phyloP scores from a whole-genome alignment of 2,329 filamentous ascomycete genomes.

The Aureobasidium pullulans region DNA sequence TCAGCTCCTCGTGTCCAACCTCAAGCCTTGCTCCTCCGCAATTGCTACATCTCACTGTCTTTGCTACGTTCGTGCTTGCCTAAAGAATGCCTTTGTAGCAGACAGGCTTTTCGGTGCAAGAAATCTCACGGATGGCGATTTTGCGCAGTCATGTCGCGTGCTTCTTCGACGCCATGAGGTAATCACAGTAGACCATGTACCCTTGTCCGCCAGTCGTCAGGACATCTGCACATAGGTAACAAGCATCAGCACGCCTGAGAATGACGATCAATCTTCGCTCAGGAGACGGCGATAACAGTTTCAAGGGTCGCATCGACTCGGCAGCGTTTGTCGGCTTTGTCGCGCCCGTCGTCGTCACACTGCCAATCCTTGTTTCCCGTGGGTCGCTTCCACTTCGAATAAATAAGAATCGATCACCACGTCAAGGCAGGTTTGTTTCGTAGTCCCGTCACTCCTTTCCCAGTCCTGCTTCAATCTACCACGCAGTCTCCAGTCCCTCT shows the following conservation, averaged over 20 bases:
- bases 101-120: background rate
- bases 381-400: background rate
- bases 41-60: too few relatives aligned
- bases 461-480: background rate
- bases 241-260: background rate
- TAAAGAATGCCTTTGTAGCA: background rate
- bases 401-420: conserved; percentile 1
- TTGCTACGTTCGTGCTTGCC: background rate
- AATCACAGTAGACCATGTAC: background rate
- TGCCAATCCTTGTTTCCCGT: conserved; percentile 8
- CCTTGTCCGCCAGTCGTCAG: background rate
- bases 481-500: background rate
- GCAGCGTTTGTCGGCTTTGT: background rate
- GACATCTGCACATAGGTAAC: background rate
- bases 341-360: background rate
- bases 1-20: background rate
- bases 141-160: background rate
- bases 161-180: background rate
- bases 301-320: background rate
- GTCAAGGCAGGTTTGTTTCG: background rate
- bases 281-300: background rate
- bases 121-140: background rate
- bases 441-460: background rate
- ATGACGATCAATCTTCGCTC: background rate
- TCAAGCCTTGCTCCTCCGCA: background rate